Base-by-base conservation (phyloP, 2,329 filamentous ascomycete genomes). In the Triangularia verruculosa region DNA sequence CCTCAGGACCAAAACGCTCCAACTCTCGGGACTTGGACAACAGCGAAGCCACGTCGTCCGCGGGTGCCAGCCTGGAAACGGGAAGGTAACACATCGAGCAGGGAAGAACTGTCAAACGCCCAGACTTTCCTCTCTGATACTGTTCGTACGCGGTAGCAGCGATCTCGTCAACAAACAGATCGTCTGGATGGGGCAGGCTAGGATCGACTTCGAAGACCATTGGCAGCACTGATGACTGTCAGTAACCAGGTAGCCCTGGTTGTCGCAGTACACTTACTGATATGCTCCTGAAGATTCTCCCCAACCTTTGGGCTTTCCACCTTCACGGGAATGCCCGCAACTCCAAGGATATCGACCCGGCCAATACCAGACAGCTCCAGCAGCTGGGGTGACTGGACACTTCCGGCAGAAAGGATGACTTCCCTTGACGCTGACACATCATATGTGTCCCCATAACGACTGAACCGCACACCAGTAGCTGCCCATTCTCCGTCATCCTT, bases 351-450 rank as follows among this genome's bases (percentile, higher is more conserved):
- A 0, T 76, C 70, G 2, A 76, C 74, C 54, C 78, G 76, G 3
- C 87, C 87, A 43, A 89, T 79, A 0, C 87, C 86, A 0, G 85
- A 88, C 1, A 88, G 75, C 66, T 89, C 86, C n/a, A 84, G 79
- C 15, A 86, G 75, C 72, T 83, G 85, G 4, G 81, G 87, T 9
- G 83, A 86, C 70, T 82, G 80, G 47, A 84, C 75, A 27, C 79
- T 82, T 0, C 87, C 87, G 0, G 85, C 85, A 4, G 82, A 82
- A 2, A 90, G 72, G 39, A 90, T 80, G 11, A 88, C 79, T 68
- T 89, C 86, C 59, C 72, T 34, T 12, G 59, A 47, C 66, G 70
- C 75, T 9, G 66, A 77, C 3, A 78, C 72, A 4, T 70, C 69
- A 57, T 76, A 71, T 3, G 73, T 70, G 7, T 73, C 65, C 2